Evolutionary conservation across 768 basidiomycete genomes (phyloP), one percentile per base, ranked within the genome.

Genomic region (Pulveroboletus sp.): DNA sequence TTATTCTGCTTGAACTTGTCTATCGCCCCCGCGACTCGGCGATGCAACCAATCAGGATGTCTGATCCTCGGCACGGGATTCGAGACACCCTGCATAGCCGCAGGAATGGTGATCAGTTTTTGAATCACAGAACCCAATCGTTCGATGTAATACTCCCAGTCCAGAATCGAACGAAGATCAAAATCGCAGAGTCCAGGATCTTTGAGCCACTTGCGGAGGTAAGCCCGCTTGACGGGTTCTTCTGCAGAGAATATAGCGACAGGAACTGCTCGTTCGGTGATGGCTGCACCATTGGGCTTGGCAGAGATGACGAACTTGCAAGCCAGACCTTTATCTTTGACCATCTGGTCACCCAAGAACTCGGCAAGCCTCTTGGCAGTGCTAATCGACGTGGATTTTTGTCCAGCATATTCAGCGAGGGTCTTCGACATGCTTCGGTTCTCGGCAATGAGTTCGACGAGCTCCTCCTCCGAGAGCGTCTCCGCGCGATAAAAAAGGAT

Each of bases 1-100:
- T 94, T 97, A 69, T 97, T 95, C 68, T 99, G 96, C 66, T 91
- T 93, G 74, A 98, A 97, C 70, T 92, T 96, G 76, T 98, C 95
- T 35, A 93, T 82, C 14, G 86, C 80, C 12, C 85, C 89, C 13
- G 86, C 87, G 11, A 98, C 91, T 38, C 96, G 79, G 38, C 89
- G 85, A 69, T 89, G 86, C 38, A 99, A 75, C 96, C 96, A 98
- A 64, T 99, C 96, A 0, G 96, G 96, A 71, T 99, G 96, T 22
- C 85, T 85, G 53, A 98, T 86, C 24, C 96, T 85, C 10, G 95
- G 90, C 5, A 98, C 96, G 5, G 96, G 96, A 63, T 99, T 99
- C 5, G 90, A 69, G 42, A 99, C 89, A 59, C 95, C 95, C 65
- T 99, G 96, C 80, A 98, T 88, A 1, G 96, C 96, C 7, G 96